Conservation (phyloP, 257 asterid species). For the Ehretia macrophylla region DNA sequence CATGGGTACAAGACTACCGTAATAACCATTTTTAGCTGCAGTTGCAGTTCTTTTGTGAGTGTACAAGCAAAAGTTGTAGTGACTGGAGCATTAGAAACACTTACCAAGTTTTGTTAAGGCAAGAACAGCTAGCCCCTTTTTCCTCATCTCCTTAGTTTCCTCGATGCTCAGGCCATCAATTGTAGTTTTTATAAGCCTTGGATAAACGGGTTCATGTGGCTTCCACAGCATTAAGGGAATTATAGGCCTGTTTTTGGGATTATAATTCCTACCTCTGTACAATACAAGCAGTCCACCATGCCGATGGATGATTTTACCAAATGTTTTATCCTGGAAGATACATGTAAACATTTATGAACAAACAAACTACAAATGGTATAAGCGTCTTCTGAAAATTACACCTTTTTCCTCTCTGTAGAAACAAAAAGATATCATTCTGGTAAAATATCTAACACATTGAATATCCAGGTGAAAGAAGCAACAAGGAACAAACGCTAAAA, state of each 20-base stretch:
- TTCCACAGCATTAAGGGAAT: constrained; percentile 93
- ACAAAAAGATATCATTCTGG: not conserved
- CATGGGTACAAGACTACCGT: constrained; percentile 87
- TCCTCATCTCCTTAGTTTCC: constrained; percentile 74
- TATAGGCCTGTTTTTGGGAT: constrained; percentile 50
- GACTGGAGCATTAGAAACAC: not conserved
- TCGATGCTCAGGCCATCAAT: constrained; percentile 61
- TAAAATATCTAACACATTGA: not conserved
- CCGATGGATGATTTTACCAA: constrained; percentile 72
- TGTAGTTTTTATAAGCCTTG: constrained; percentile 57
- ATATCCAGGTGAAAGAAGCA: not conserved
- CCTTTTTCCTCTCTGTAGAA: not conserved
- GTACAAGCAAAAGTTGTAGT: not conserved
- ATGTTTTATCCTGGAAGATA: constrained; percentile 70
- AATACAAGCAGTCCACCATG: constrained; percentile 67
- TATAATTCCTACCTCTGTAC: constrained; percentile 79
- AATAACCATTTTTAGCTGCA: constrained; percentile 93
- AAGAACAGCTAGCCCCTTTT: constrained; percentile 53
- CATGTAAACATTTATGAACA: constrained; percentile 17
- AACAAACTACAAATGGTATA: not conserved
- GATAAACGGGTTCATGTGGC: constrained; percentile 95
- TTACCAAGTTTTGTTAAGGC: constrained; percentile 45
- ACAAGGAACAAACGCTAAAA: not conserved
- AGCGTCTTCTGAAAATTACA: not conserved
- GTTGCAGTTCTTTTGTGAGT: not conserved